Percentiles rank a stretch among this genome's conserved stretches.
phyloP scores from a whole-genome alignment of 1,139 yeast species.

The Suhomyces yuchorum region DNA sequence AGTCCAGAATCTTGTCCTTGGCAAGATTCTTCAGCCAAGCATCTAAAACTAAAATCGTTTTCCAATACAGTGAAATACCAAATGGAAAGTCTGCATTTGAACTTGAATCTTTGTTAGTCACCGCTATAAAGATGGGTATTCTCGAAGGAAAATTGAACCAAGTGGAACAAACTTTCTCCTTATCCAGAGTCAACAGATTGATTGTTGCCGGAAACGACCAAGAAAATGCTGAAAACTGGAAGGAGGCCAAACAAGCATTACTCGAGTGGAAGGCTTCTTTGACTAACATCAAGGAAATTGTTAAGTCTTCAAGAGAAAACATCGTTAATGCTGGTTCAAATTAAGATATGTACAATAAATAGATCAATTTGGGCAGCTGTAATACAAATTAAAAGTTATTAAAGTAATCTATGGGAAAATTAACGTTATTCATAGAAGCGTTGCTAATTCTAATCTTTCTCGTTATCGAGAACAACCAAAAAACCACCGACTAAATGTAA shows the following conservation, averaged over 20 bases:
- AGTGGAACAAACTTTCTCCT: slow-evolving; percentile 44
- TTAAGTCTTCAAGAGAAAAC: slow-evolving; percentile 47
- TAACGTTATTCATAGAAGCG: background rate
- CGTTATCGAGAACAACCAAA: slow-evolving; percentile 73
- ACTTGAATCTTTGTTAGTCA: slow-evolving; percentile 46
- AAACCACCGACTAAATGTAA: slow-evolving; percentile 93
- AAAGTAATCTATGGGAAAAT: background rate
- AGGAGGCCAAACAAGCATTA: slow-evolving; percentile 38
- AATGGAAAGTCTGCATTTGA: slow-evolving; percentile 34
- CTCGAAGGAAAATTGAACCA: slow-evolving; percentile 53
- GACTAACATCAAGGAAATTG: slow-evolving; percentile 46
- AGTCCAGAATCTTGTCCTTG: slow-evolving; percentile 46
- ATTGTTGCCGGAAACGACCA: slow-evolving; percentile 41
- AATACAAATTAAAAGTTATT: slow-evolving; percentile 1
- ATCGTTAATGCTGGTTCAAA: slow-evolving; percentile 34
- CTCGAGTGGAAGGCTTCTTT: slow-evolving; percentile 45
- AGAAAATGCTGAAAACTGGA: slow-evolving; percentile 40
- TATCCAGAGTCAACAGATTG: slow-evolving; percentile 47
- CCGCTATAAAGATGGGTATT: slow-evolving; percentile 48
- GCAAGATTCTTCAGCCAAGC: slow-evolving; percentile 41
- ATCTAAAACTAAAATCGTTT: slow-evolving; percentile 28
- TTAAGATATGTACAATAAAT: slow-evolving; percentile 14
- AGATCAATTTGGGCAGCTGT: slow-evolving; percentile 11
- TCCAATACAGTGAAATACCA: slow-evolving; percentile 45
- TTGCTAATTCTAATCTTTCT: slow-evolving; percentile 27